Base-by-base conservation (phyloP, 257 asterid species). In the Solanum gracilifrons region DNA sequence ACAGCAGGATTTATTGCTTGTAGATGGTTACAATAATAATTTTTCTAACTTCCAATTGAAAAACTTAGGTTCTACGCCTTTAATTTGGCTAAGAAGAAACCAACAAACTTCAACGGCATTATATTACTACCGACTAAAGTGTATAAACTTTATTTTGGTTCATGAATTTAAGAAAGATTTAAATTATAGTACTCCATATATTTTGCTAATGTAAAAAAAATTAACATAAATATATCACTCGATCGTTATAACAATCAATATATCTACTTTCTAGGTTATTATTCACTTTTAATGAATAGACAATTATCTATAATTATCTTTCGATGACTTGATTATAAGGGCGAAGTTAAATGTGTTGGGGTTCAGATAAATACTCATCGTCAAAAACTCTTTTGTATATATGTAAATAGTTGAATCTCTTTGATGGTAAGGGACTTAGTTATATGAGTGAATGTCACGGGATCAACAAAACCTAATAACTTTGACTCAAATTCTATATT, bases 61-160 rank as follows among this genome's bases (percentile, higher is more conserved):
- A 88, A 85, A 74, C 91, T 88, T 90, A 31, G 86, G 87, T 73
- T 87, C 86, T 82, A 89, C 89, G 87, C 90, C 86, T 90, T 86
- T 7, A 69, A 13, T 69, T 62, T 76, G 39, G 27, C 23, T 25
- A 6, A 33, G 84, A 77, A 84, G 84, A 82, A 84, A 86, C 39
- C 41, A 85, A 89, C 86, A 89, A 87, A 88, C 82, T 87, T 88
- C 69, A 87, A 87, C 88, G 46, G 60, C 90, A 85, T 85, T 20
- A 55, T 55, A 55, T 55, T n/a, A 79, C 25, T 27, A 27, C 33
- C 85, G 39, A 46, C 18, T 79, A 43, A 79, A 9, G 39, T 79
- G 25, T 43, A 43, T 18, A 27, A 66, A 29, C 69, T 80, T 46
- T 13, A 46, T 46, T 11, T 80, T 80, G 15, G 27, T 32, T 79